Evolutionary conservation across 2,329 filamentous ascomycete genomes (phyloP), one percentile per base, ranked within the genome.

Genomic region (Fusarium sp.): DNA sequence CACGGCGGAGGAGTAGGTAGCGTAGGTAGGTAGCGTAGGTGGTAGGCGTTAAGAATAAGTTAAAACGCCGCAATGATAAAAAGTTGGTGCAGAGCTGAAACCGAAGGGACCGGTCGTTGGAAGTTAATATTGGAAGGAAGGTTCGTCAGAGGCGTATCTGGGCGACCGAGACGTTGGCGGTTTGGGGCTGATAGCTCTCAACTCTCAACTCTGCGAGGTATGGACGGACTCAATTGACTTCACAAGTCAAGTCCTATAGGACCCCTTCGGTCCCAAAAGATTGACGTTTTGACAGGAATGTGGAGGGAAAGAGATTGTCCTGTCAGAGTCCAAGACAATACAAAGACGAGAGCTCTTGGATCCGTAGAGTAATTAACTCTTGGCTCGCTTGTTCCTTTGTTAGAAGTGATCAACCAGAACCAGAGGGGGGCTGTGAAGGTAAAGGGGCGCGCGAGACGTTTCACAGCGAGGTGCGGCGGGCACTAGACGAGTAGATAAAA

Each of bases 361-460:
- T 34, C 29, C 32, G 34, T 52, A 40, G 32, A 27, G 48, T 38
- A 52, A 34, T 52, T 41, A 52, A 27, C 18, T 41, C 49, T 43
- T 46, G 58, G 29, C 32, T 65, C 46, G 43, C 41, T 64, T 53
- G 51, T 62, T 38, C 40, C 60, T 59, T 46, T 65, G 58, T 57
- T n/a, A 52, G 51, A 32, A 47, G 41, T 56, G 58, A 64, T 64
- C 44, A 46, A 25, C 40, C 47, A 32, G 8, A 8, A 16, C 34
- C 32, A 29, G 43, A 62, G 62, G 48, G 48, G 49, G 49, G 49
- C 49, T 43, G 56, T 45, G 52, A 20, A 67, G 68, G 62, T 68
- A 72, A 72, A 71, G 70, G 73, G 73, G 73, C 32, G 49, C 41
- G 69, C 62, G 53, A 54, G 73, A 72, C 65, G 73, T 75, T 75